Base-by-base conservation (phyloP, 2,329 filamentous ascomycete species). In the Triangularia setosa region DNA sequence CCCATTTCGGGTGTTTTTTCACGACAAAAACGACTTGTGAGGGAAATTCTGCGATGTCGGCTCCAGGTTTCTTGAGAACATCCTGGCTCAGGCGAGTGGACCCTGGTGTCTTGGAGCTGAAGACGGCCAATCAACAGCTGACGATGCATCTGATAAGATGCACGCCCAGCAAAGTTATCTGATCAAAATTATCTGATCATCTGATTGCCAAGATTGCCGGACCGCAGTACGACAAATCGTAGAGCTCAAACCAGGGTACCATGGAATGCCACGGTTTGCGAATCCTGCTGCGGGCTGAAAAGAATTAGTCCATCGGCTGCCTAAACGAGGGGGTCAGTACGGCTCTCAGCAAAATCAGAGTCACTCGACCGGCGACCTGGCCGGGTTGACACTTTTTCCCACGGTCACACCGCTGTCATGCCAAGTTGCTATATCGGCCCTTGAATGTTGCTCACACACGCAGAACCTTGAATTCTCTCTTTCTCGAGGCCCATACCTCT, bases 141-240 rank as follows among this genome's bases (percentile, higher is more conserved):
- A 14, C 2, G 14, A 30, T 14, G 33, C 18, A 60, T 60, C 58
- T 60, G 27, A 60, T 52, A 40, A 59, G 57, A 44, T 40, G 57
- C 18, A 23, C 8, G n/a, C 23, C 30, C 3, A 48, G 23, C 4
- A 21, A 27, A 25, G 28, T 59, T 59, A 44, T 48, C 27, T 16
- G 62, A 66, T 67, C 40, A 48, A 48, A 48, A 21, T 48, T 48
- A 48, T 70, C 68, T 58, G 68, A 70, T 70, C 65, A 69, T 67
- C 68, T 69, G 67, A 69, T 65, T 48, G 35, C 40, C 40, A 48
- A 48, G 40, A 6, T 6, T 21, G 18, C 40, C n/a, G n/a, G 40
- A 48, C 21, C 18, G n/a, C 7, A 48, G 21, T n/a, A 48, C n/a
- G 12, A 48, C 40, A 48, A 48, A 48, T 48, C 18, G 40, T n/a